Evolutionary conservation across 768 basidiomycete species (phyloP), one percentile per base, ranked within the genome.

Genomic region (Leccinum variicolor): DNA sequence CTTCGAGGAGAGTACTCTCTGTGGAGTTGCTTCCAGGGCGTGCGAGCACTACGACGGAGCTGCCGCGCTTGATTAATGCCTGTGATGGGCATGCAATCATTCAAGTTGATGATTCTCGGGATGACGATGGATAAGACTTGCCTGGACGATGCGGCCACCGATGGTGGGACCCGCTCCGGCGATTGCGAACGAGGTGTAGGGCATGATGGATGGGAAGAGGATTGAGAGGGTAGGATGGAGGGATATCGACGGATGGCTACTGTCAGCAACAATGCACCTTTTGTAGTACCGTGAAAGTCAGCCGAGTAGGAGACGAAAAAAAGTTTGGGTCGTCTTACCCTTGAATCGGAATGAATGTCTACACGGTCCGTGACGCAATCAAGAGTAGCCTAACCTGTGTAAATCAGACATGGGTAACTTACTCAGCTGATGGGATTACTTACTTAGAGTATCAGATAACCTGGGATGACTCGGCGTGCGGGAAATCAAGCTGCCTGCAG

Each of bases 121-220:
- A 60, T 2, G 15, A 5, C 2, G 26, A 33, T 36, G 25, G 33
- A 52, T 17, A 19, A 6, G 6, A 53, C 68, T 28, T 15, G 48
- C 72, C 63, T 66, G 63, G 11, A 68, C 71, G 53, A 75, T 74
- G 14, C 68, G 73, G 23, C 52, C 64, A 28, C 75, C 75, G 55
- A 75, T 66, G 39, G 66, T 72, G n/a, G 71, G 71, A 8, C 75
- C 74, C 10, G 73, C 68, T 8, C 74, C 75, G 15, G 61, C 69
- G 41, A 75, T 66, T 36, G 74, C 75, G 48, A 75, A 76, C 7
- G 74, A 75, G 25, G 63, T 67, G 64, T 70, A 73, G 26, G 66
- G 52, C 71, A 71, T 69, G 23, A 39, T 52, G 52, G 41, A 29
- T 50, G 57, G 48, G 43, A 52, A 19, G 49, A 5, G 3, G 23